Evolutionary conservation across 2,329 filamentous ascomycete genomes (phyloP), one percentile per base, ranked within the genome.

Genomic region (Alternaria ethzedia): DNA sequence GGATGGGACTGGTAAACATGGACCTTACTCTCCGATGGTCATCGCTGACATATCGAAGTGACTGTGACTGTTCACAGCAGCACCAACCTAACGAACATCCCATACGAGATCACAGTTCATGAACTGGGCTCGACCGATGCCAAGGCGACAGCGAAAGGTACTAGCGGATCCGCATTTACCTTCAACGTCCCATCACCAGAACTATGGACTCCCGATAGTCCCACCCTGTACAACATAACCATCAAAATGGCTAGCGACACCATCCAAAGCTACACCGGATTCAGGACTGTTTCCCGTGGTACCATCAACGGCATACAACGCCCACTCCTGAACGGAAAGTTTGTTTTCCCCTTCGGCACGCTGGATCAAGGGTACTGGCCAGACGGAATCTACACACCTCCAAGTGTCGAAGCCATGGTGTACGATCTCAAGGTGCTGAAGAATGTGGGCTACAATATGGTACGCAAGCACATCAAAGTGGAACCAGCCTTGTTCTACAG

Each of bases 351-450:
- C 45, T 90, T 91, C 55, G 89, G 89, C 4, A 90, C 89, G 0
- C 82, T 92, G 0, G 90, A 92, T 61, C 90, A 92, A 69, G 90
- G 90, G 0, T 91, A 83, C 75, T 92, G 89, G 90, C 90, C 89
- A 0, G 90, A 92, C 70, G 90, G 90, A 0, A 80, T 92, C 4
- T 86, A 92, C 72, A 85, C 85, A 0, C 85, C 90, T 0, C 90
- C 90, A 0, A 91, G 83, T 9, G 81, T 83, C 4, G 89, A 92
- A 65, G 90, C 90, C 0, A 90, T 92, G 88, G 80, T 87, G 0
- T 91, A 85, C 58, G 90, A 92, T 69, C 72, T 93, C 12, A 73
- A 90, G 62, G 78, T 87, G 5, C 77, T 92, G 59, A 92, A 92
- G 79, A 79, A 81, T 2, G 82, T 92, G 2, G 90, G 90, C 0